These are phyloP conservation scores for Nemophila menziesii DNA, from an alignment of 257 asterid species.

Conservation along the genomic window DNA sequence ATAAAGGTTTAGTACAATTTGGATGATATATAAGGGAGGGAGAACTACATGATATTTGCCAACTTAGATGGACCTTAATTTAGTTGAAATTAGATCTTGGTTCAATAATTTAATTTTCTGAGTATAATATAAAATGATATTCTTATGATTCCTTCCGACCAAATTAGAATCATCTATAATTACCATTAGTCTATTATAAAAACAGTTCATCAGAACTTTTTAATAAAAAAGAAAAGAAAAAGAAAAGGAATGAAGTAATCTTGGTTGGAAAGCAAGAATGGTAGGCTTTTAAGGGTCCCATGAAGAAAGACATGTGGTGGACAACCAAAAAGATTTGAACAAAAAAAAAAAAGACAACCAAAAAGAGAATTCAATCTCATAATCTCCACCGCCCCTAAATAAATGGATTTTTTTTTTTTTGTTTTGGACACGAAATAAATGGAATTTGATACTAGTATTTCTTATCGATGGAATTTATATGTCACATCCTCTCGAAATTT, in stretches of 20 bases:
- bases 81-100: not conserved
- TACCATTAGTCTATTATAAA: slow-evolving; percentile 6
- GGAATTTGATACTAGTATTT: too few relatives aligned
- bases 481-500: too few relatives aligned
- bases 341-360: too few relatives aligned
- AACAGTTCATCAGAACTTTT: not conserved
- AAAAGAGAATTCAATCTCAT: slow-evolving; percentile 18
- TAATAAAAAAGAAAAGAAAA: slow-evolving; percentile 1
- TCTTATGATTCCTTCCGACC: slow-evolving; percentile 3
- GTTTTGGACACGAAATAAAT: too few relatives aligned
- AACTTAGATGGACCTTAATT: not conserved
- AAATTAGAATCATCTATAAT: slow-evolving; percentile 3
- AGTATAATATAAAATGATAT: not conserved
- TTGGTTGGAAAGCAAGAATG: slow-evolving; percentile 45
- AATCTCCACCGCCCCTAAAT: not conserved
- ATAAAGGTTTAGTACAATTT: too few relatives aligned
- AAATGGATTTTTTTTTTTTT: too few relatives aligned
- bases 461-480: too few relatives aligned
- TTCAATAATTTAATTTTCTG: too few relatives aligned
- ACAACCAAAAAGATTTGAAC: too few relatives aligned
- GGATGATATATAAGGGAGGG: too few relatives aligned
- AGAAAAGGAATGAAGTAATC: slow-evolving; percentile 19
- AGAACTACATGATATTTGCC: not conserved
- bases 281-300: slow-evolving; percentile 28
- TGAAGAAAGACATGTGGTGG: slow-evolving; percentile 33